Evolutionary conservation across 352 stramenopile genomes (phyloP), one percentile per base, ranked within the genome.

Genomic region (Globisporangium megalacanthum): DNA sequence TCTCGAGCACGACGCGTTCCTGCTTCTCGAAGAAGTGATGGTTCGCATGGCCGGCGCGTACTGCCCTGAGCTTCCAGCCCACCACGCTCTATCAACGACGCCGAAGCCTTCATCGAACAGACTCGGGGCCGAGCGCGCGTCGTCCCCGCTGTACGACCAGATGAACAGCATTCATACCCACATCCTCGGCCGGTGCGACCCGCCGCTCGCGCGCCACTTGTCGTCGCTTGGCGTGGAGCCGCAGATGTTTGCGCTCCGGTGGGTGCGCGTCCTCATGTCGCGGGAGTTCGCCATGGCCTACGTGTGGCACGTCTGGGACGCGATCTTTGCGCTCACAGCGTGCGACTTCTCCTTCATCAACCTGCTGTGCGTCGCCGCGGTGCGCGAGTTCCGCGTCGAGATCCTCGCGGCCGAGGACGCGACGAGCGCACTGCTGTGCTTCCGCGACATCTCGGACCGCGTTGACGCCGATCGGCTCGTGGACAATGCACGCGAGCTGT

Each of bases 281-380:
- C 73, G 82, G 10, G 82, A 92, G 63, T 92, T 88, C 49, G 75
- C 83, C 36, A 79, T 79, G 41, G 58, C 70, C n/a, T 75, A 89
- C 39, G 82, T 89, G 60, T 92, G 82, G 82, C 75, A 79, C 19
- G 65, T 92, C 52, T 92, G 82, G 82, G 79, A 92, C 56, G 69
- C 82, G 31, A 88, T 92, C 58, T 89, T 92, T 57, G 77, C 69
- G 19, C 65, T 92, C 33, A 89, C 82, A 5, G 72, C 79, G 6
- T 69, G 61, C 54, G 78, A 92, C 44, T 89, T 89, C 52, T 78
- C 74, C 35, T 89, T 92, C 41, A 88, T 89, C 58, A 88, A 92
- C 42, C 25, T 88, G 54, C 68, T 92, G 3, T 92, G 79, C 49
- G 82, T 88, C n/a, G 82, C 82, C 9, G 74, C 80, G 6, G 72